Evolutionary conservation across 306 rosid genomes (phyloP).

Genomic region (Fragaria ananassa): DNA sequence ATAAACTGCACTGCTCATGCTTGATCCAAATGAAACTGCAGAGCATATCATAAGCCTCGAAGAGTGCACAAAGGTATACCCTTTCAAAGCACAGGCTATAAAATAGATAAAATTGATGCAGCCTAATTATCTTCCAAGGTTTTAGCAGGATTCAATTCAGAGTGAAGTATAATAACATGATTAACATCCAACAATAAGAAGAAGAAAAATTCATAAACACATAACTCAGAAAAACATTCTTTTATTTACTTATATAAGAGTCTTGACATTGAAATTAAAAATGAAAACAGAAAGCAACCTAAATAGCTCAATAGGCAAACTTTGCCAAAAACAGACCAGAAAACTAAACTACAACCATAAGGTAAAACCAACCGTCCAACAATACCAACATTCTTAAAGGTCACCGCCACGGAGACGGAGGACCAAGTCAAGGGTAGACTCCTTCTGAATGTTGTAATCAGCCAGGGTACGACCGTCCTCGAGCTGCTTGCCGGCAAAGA

Average conservation of each 20-base stretch:
- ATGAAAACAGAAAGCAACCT: neutral
- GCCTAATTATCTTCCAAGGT: too few relatives aligned
- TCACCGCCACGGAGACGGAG: slow-evolving; percentile 37
- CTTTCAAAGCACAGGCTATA: too few relatives aligned
- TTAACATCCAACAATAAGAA: too few relatives aligned
- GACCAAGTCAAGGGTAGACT: slow-evolving; percentile 34
- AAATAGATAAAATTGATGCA: too few relatives aligned
- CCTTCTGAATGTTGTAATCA: slow-evolving; percentile 48
- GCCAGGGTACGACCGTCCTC: slow-evolving; percentile 44
- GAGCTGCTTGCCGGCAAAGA: slow-evolving; percentile 40
- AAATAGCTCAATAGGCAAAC: neutral
- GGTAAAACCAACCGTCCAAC: neutral
- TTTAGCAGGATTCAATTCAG: too few relatives aligned
- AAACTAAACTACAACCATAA: neutral
- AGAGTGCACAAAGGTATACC: too few relatives aligned
- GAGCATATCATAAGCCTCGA: too few relatives aligned
- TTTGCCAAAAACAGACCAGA: neutral
- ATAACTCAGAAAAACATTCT: too few relatives aligned
- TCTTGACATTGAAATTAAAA: neutral
- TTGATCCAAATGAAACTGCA: too few relatives aligned
- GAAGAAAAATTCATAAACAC: too few relatives aligned
- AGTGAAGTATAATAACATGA: too few relatives aligned
- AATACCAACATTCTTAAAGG: neutral
- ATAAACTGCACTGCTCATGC: too few relatives aligned
- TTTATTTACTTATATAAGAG: neutral